Base-by-base conservation (phyloP, 768 basidiomycete genomes). In the Leucocoprinus leucothites region DNA sequence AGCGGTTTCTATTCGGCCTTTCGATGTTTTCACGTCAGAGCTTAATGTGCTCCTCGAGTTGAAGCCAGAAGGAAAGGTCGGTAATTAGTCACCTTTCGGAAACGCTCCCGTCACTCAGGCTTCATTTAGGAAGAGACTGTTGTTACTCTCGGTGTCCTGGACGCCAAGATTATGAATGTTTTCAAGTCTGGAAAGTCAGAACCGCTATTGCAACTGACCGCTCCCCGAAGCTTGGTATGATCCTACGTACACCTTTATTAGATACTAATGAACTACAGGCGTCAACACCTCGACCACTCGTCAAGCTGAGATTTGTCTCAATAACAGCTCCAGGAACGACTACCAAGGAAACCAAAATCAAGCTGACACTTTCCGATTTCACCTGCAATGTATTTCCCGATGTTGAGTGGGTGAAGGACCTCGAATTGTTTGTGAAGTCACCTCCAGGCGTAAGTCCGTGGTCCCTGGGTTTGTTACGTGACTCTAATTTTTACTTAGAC, bases 391-490 rank as follows among this genome's bases (percentile, higher is more conserved):
- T 86, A 3, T 77, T 77, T 22, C 79, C 90, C 3, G 83, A 94
- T 61, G 59, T 87, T 35, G 63, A 67, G 3, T 91, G 87, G 82
- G 66, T 82, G 8, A 62, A 71, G 4, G 89, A 93, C 58, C 60
- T 98, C 2, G 69, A 66, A 2, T 48, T 56, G 1, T 95, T 94
- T 63, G 72, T 75, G 16, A 92, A 91, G 67, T 83, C 93, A 24
- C 97, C 97, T 3, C 89, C 91, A 44, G 94, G 91, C 19, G 96
- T 94, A 69, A 58, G 89, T 77, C n/a, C 9, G 49, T 28, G 24
- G 38, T 19, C 18, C 16, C 38, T 14, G 42, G 18, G 2, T 18
- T 21, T 41, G 21, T 24, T 21, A 9, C 9, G 13, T 19, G 21
- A 50, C 58, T 46, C 57, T 48, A 26, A 18, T 24, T 46, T 25